A percentile compares a stretch with the other conserved stretches of the same genome.
phyloP scores from a whole-genome alignment of 164 flowering plant genomes.

The Platanus orientalis region DNA sequence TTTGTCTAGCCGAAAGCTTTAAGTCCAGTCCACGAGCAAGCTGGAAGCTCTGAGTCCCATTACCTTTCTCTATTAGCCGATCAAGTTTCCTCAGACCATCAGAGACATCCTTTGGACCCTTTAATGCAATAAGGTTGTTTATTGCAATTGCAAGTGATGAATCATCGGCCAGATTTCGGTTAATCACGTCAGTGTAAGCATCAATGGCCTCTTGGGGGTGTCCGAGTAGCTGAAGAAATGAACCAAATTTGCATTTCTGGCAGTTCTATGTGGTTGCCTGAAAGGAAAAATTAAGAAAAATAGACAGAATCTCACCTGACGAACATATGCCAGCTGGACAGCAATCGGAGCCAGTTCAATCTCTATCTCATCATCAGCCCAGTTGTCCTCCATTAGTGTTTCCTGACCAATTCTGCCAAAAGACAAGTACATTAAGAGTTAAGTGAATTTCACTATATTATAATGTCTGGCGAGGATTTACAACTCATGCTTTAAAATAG shows the following conservation, averaged over 20 bases:
- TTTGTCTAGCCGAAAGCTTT: constrained; percentile 78
- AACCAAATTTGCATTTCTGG: constrained; percentile 9
- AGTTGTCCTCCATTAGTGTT: constrained; percentile 75
- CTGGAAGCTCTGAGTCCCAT: constrained; percentile 41
- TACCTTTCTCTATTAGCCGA: constrained; percentile 63
- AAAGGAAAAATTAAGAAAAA: not conserved
- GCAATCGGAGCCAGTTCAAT: constrained; percentile 85
- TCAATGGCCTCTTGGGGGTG: constrained; percentile 61
- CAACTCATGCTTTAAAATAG: not conserved
- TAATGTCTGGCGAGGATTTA: not conserved
- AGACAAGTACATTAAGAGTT: constrained; percentile 1
- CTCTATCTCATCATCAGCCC: constrained; percentile 88
- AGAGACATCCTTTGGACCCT: constrained; percentile 77
- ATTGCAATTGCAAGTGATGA: constrained; percentile 82
- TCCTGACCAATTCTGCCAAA: constrained; percentile 85
- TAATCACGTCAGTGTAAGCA: constrained; percentile 54
- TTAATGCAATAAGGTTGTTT: constrained; percentile 72
- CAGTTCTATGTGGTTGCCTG: not conserved
- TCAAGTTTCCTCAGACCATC: constrained; percentile 84
- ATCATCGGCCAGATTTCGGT: constrained; percentile 68
- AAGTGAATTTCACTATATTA: not conserved
- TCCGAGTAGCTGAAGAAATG: constrained; percentile 59
- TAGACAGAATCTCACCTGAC: constrained; percentile 48
- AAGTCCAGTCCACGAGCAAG: constrained; percentile 62
- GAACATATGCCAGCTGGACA: constrained; percentile 92